phyloP scores from a whole-genome alignment of 805 yeast species.

The Torulaspora franciscae region DNA sequence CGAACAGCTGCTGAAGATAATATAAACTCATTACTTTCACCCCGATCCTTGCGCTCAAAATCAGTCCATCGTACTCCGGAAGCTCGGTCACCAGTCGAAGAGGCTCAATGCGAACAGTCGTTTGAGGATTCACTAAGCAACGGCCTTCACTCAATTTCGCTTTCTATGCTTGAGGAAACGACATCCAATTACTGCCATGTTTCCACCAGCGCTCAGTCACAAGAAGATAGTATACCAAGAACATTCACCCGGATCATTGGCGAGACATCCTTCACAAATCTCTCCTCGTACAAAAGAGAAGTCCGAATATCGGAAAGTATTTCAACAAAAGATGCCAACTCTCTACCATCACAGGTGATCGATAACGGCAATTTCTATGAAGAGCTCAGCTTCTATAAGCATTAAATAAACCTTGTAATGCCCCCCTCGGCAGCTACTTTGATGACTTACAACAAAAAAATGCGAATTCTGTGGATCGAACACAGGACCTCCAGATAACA shows the following conservation, averaged over 20 bases:
- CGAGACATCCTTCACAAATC: slow-evolving; percentile 11
- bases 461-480: slow-evolving; percentile 80
- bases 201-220: slow-evolving; percentile 7
- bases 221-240: slow-evolving; percentile 13
- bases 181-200: slow-evolving; percentile 11
- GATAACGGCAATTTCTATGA: slow-evolving; percentile 20
- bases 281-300: slow-evolving; percentile 4
- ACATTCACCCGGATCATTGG: slow-evolving; percentile 11
- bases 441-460: slow-evolving; percentile 18
- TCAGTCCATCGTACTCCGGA: neutral
- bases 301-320: slow-evolving; percentile 1
- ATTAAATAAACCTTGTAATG: slow-evolving; percentile 7
- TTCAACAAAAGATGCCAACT: slow-evolving; percentile 4
- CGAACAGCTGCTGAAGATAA: neutral
- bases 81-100: neutral
- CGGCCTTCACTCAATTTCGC: slow-evolving; percentile 13
- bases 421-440: neutral
- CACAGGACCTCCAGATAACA: slow-evolving; percentile 70
- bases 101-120: neutral
- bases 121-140: slow-evolving; percentile 7
- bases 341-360: slow-evolving; percentile 17
- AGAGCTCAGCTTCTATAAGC: slow-evolving; percentile 25
- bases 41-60: neutral
- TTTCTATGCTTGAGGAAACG: slow-evolving; percentile 11
- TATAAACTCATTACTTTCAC: neutral